Conservation (phyloP, 192 early-diverging fungal genomes). For the Podila horticola region DNA sequence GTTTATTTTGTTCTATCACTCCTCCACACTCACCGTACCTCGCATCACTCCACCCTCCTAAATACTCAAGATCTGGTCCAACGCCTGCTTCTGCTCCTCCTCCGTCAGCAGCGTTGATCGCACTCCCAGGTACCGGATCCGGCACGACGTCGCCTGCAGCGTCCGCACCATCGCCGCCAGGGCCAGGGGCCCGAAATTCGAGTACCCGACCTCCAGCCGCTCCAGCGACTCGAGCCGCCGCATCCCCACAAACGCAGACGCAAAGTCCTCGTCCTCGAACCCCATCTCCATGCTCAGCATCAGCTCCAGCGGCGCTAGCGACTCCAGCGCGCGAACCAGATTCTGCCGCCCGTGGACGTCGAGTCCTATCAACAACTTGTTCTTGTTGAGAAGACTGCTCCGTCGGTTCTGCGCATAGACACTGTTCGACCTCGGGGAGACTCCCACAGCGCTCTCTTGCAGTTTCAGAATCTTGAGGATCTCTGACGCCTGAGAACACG, state of each 20-base stretch:
- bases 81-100: constrained; percentile 1
- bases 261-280: constrained; percentile 24
- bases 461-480: constrained; percentile 19
- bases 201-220: constrained; percentile 10
- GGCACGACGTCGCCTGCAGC: constrained; percentile 13
- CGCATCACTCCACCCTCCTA: not conserved
- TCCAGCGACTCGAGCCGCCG: constrained; percentile 18
- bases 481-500: not conserved
- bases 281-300: constrained; percentile 16
- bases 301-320: constrained; percentile 13
- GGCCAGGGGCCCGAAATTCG: constrained; percentile 23
- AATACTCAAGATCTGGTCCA: constrained; percentile 9
- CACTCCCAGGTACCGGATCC: constrained; percentile 10
- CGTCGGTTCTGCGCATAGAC: not conserved
- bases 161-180: constrained; percentile 23
- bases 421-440: not conserved
- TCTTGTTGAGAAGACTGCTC: too few relatives aligned
- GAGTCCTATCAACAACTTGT: not conserved
- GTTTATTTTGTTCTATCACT: too few relatives aligned
- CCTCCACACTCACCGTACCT: too few relatives aligned
- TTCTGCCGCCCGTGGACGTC: constrained; percentile 2
- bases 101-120: constrained; percentile 9
- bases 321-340: constrained; percentile 16
- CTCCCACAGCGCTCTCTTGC: constrained; percentile 4
- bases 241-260: constrained; percentile 31